Evolutionary conservation across 352 stramenopile genomes (phyloP), one percentile per base, ranked within the genome.

Genomic region (Bremia lactucae): DNA sequence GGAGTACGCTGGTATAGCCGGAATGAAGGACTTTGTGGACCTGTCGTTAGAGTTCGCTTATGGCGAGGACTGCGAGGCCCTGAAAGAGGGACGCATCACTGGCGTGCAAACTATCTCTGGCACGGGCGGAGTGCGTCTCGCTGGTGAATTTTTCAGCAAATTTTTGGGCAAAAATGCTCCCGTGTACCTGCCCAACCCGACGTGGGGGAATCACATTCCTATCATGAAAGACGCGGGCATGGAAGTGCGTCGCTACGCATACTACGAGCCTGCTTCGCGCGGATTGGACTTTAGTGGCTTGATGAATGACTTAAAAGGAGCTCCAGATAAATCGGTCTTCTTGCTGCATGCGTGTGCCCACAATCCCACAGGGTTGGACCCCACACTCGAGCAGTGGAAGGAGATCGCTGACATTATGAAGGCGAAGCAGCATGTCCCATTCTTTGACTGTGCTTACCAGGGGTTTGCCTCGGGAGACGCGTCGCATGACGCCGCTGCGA

Each of bases 371-470:
- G 96, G 85, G 45, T 95, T 97, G 39, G 97, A 99, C 77, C 96
- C 96, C 25, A 96, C 89, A 6, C 64, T 92, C 23, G 91, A 98
- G 31, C 94, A 99, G 82, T 99, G 97, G 97, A 77, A 90, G 54
- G 62, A 98, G 70, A 96, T 99, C 39, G 94, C 88, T 23, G 65
- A 95, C 3, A 65, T 94, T 19, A 86, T 98, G 45, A 98, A 98
- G 73, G 80, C 86, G 48, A 96, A 96, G 65, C 86, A 96, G 34
- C 88, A 98, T 56, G 64, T 97, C 35, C 73, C 95, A 10, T 98
- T 99, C 83, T 99, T 99, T 66, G 97, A 99, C 74, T 98, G 87
- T 63, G 96, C 96, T 7, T 99, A 99, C 81, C 87, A 96, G 72
- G 94, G 92, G 65, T 99, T 99, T 69, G 96, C 96, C 44, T 97